Conservation (phyloP, 2,329 filamentous ascomycete species). For the Aspergillus nomiae region DNA sequence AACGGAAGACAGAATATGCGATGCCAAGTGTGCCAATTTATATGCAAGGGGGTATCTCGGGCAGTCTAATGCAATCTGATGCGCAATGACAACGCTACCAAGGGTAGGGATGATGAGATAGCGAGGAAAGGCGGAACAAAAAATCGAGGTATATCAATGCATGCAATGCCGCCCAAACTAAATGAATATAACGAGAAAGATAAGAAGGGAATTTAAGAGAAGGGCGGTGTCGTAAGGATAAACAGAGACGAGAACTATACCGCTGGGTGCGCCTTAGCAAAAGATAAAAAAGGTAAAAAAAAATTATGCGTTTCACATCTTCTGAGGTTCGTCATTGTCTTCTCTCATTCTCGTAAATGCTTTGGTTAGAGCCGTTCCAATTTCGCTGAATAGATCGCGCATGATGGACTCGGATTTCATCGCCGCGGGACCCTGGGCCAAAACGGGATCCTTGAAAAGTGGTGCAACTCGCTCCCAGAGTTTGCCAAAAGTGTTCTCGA, state of each 20-base stretch:
- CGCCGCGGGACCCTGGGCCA: conserved; percentile 10
- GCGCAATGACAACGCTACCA: neutral
- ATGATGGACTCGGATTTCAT: conserved; percentile 21
- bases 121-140: neutral
- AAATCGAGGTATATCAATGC: neutral
- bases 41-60: conserved; percentile 5
- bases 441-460: conserved; percentile 13
- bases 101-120: neutral
- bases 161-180: neutral
- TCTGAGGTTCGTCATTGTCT: conserved; percentile 5
- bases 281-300: neutral
- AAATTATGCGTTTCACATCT: neutral
- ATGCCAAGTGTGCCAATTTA: neutral
- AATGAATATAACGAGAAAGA: neutral
- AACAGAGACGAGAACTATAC: neutral
- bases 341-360: conserved; percentile 18
- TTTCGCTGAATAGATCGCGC: conserved; percentile 21
- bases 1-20: neutral
- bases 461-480: conserved; percentile 19
- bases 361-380: conserved; percentile 17
- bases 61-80: conserved; percentile 5
- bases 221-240: neutral
- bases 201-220: too few relatives aligned
- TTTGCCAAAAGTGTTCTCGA: conserved; percentile 17
- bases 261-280: neutral